phyloP scores from a whole-genome alignment of 768 basidiomycete species.

The Kwoniella dendrophila region DNA sequence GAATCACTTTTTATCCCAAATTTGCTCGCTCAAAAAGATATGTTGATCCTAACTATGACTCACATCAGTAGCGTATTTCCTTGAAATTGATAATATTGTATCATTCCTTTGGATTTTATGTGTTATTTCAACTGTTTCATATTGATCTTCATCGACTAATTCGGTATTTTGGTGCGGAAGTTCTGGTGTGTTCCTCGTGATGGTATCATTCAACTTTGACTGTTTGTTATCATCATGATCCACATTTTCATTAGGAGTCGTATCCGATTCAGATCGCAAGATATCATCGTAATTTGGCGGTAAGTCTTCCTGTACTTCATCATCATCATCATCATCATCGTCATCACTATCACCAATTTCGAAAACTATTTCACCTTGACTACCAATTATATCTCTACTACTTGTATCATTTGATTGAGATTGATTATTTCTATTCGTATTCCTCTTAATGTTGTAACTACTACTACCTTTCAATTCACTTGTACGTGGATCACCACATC shows the following conservation, averaged over 20 bases:
- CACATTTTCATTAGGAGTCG: neutral
- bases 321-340: constrained; percentile 14
- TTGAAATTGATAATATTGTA: constrained; percentile 41
- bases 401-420: neutral
- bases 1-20: neutral
- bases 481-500: constrained; percentile 44
- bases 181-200: neutral
- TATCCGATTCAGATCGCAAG: too few relatives aligned
- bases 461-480: constrained; percentile 11
- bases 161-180: too few relatives aligned
- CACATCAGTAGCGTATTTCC: constrained; percentile 51
- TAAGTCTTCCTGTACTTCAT: neutral
- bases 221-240: neutral
- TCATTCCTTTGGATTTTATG: constrained; percentile 43
- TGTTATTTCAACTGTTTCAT: constrained; percentile 36
- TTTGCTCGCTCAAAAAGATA: neutral
- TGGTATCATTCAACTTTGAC: too few relatives aligned
- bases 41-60: constrained; percentile 18
- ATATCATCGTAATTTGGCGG: constrained; percentile 29
- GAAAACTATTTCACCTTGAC: constrained; percentile 32
- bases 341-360: constrained; percentile 44
- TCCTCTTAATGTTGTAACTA: neutral
- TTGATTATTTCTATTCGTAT: constrained; percentile 1
- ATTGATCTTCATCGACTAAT: constrained; percentile 23
- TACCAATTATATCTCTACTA: constrained; percentile 6